A percentile compares a stretch with the other conserved stretches of the same genome.
These are phyloP conservation scores for Chlamydomonas eustigma DNA, from an alignment of 139 green algal genomes.

Conservation along the genomic window DNA sequence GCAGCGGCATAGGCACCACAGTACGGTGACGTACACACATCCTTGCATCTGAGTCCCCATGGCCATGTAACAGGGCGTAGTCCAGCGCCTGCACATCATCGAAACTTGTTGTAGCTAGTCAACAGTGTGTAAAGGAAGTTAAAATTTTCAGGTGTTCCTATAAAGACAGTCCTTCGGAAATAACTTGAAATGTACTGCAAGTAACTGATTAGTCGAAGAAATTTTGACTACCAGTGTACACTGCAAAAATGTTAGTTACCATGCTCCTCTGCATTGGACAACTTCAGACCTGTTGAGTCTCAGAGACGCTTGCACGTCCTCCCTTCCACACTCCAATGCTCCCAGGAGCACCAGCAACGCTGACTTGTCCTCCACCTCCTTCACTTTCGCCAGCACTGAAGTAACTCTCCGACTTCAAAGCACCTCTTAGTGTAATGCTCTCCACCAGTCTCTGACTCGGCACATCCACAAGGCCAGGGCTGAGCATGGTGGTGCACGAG, in stretches of 20 bases:
- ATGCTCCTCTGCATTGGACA: too few species aligned
- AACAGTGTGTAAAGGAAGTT: not conserved
- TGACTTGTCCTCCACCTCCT: too few species aligned
- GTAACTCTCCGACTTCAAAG: too few species aligned
- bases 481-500: constrained; percentile 4
- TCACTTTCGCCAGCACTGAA: too few species aligned
- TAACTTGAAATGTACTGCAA: not conserved
- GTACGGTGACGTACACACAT: constrained; percentile 33
- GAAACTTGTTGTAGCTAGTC: constrained; percentile 8
- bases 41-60: not conserved
- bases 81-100: constrained; percentile 31
- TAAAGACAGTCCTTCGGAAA: too few species aligned
- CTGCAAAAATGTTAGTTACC: too few species aligned
- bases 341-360: too few species aligned
- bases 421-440: not conserved
- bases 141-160: not conserved
- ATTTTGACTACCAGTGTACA: too few species aligned
- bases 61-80: constrained; percentile 18
- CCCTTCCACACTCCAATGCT: too few species aligned
- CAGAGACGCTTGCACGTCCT: too few species aligned
- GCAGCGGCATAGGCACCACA: constrained; percentile 29
- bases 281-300: too few species aligned
- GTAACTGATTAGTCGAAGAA: not conserved
- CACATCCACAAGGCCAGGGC: constrained; percentile 9
- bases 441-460: constrained; percentile 14